Evolutionary conservation across 495 filamentous ascomycete species (phyloP), one percentile per base, ranked within the genome.

Genomic region (Talaromyces thailandensis): DNA sequence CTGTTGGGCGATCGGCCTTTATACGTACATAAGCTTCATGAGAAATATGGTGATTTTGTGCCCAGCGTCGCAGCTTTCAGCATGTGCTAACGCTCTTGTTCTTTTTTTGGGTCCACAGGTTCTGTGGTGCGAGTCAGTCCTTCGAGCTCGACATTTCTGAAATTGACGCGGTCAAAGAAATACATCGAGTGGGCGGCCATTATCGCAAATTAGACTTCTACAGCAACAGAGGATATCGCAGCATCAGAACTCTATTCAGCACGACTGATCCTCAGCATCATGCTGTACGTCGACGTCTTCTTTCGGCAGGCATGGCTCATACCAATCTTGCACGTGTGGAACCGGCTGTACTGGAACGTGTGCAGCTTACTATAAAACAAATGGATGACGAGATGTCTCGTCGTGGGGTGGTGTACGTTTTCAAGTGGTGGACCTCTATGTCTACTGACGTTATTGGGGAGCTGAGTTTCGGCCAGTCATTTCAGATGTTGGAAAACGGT

Each of bases 401-500:
- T 0, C 62, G 73, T 0, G 73, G 72, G 0, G 66, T 52, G 0
- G 66, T 67, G 1, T 83, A 86, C 68, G 68, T 86, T 0, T 75
- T 76, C 58, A 80, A 81, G 60, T 87, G 84, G 84, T 83, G 73
- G 71, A 62, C 79, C 24, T 82, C 83, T 56, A 78, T 86, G 79
- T 72, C 81, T 11, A 79, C 79, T 0, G 85, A 87, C 60, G 72
- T 85, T 4, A 81, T 85, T 45, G 76, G 76, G 1, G 74, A 84
- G 21, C 67, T 86, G 18, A 79, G 73, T 16, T 88, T 87, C 67
- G 84, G 85, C 0, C 80, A 84, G 28, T 80, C 77, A 0, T 86
- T 87, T 62, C 69, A 68, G 3, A 82, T 80, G 74, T 71, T 86
- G 2, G 81, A 86, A 57, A 65, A 62, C 4, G 82, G 79, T 8